A percentile compares a stretch with the other conserved stretches of the same genome.
Conservation (phyloP, 1,139 yeast species). For the Hemisphaericaspora lyxosophila region DNA sequence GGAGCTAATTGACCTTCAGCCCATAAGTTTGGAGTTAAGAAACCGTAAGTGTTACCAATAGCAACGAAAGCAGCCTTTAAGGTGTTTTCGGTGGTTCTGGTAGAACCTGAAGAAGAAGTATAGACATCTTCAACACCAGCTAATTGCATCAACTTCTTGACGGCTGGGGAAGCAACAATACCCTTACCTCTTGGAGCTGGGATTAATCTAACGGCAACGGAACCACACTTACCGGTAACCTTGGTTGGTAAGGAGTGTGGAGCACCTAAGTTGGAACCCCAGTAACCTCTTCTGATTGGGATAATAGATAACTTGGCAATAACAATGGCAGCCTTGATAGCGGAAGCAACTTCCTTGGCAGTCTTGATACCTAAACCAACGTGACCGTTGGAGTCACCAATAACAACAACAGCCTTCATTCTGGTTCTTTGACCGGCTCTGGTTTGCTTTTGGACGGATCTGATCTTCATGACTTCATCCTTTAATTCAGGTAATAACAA, state of each 20-base stretch:
- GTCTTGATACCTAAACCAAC: slow-evolving; percentile 99
- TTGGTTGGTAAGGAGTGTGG: slow-evolving; percentile 98
- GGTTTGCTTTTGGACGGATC: slow-evolving; percentile 99
- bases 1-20: slow-evolving; percentile 76
- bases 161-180: slow-evolving; percentile 99
- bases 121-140: slow-evolving; percentile 99
- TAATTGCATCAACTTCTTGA: slow-evolving; percentile 96
- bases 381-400: slow-evolving; percentile 99
- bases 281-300: slow-evolving; percentile 99
- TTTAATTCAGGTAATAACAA: slow-evolving; percentile 91
- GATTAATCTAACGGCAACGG: slow-evolving; percentile 95
- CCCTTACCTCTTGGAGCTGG: slow-evolving; percentile 99
- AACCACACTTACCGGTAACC: slow-evolving; percentile 99
- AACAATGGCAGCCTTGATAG: slow-evolving; percentile 99
- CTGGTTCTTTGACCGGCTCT: slow-evolving; percentile 99
- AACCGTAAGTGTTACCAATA: slow-evolving; percentile 99
- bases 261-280: slow-evolving; percentile 99
- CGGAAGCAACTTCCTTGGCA: slow-evolving; percentile 99
- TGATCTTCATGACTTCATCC: slow-evolving; percentile 99
- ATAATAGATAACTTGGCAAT: slow-evolving; percentile 98
- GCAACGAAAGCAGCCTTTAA: slow-evolving; percentile 99
- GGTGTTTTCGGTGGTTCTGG: slow-evolving; percentile 99
- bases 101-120: slow-evolving; percentile 98
- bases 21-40: slow-evolving; percentile 99
- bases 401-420: slow-evolving; percentile 99